Evolutionary conservation across 768 basidiomycete genomes (phyloP).

Genomic region (Xerocomus spinulosus): DNA sequence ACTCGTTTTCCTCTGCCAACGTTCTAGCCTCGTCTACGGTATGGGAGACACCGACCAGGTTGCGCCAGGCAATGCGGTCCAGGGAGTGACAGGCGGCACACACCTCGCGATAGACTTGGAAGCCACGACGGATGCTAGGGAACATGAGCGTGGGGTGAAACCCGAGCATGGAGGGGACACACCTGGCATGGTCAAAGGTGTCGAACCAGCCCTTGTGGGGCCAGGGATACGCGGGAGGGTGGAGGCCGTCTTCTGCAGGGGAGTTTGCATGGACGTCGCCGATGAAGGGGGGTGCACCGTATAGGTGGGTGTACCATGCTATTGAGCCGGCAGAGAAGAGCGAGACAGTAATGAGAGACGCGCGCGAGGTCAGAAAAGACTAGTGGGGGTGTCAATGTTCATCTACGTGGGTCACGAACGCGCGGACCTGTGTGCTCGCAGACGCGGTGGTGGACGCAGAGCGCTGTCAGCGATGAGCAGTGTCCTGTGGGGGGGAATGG

Average conservation of each 20-base stretch:
- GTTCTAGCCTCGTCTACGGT: constrained; percentile 83
- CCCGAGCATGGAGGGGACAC: constrained; percentile 29
- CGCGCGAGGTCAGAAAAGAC: constrained; percentile 67
- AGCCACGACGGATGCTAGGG: constrained; percentile 86
- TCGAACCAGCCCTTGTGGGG: constrained; percentile 83
- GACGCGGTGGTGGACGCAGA: constrained; percentile 65
- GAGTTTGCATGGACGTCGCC: constrained; percentile 91
- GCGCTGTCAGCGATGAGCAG: constrained; percentile 32
- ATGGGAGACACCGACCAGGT: constrained; percentile 97
- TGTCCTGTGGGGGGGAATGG: too few species aligned
- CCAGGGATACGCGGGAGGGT: constrained; percentile 86
- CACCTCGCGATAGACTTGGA: constrained; percentile 97
- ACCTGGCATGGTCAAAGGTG: constrained; percentile 96
- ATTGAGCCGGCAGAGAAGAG: constrained; percentile 81
- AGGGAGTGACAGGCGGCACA: constrained; percentile 99
- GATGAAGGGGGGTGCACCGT: constrained; percentile 85
- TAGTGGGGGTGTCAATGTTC: constrained; percentile 24
- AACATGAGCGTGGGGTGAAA: constrained; percentile 7
- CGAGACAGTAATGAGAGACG: constrained; percentile 70
- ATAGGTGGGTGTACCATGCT: constrained; percentile 95
- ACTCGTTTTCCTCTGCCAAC: constrained; percentile 97
- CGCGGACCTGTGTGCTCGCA: constrained; percentile 59
- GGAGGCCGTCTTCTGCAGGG: constrained; percentile 90
- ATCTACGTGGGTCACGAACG: background rate
- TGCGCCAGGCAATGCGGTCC: constrained; percentile 99